Conservation (phyloP, 83 land plant species). For the Picea abies region DNA sequence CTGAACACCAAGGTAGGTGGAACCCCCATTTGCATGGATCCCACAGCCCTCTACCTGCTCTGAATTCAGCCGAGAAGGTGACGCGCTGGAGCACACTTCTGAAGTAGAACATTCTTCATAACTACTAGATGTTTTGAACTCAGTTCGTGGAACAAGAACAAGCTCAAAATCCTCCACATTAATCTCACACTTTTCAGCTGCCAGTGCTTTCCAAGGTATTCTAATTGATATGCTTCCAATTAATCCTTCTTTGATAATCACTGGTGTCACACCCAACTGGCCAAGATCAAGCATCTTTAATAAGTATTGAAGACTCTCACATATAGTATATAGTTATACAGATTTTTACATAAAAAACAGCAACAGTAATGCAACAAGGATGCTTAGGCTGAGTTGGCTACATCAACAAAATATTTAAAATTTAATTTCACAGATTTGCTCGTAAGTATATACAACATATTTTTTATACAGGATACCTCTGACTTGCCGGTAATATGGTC, state of each 20-base stretch:
- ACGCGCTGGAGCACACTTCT: constrained; percentile 12
- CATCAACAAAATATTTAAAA: not conserved
- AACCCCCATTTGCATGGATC: constrained; percentile 13
- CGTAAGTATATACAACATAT: not conserved
- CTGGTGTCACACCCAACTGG: constrained; percentile 58
- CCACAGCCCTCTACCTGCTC: constrained; percentile 24
- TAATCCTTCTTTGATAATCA: constrained; percentile 81
- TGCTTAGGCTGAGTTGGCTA: not conserved
- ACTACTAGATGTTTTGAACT: constrained; percentile 6
- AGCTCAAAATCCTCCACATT: constrained; percentile 82
- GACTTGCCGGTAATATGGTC: not conserved
- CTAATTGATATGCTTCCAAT: constrained; percentile 60
- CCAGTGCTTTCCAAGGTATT: constrained; percentile 58
- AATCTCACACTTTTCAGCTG: constrained; percentile 59
- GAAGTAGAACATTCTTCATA: constrained; percentile 17
- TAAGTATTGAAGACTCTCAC: not conserved
- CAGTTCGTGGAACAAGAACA: constrained; percentile 54
- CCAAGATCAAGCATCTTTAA: not conserved
- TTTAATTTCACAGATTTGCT: not conserved
- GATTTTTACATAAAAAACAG: not conserved
- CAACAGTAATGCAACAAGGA: not conserved
- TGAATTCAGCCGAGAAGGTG: not conserved
- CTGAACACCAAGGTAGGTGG: constrained; percentile 59
- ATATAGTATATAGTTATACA: not conserved
- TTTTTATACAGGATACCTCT: not conserved